phyloP scores from a whole-genome alignment of 1,139 yeast species.

The Barnettozyma hawaiiensis region DNA sequence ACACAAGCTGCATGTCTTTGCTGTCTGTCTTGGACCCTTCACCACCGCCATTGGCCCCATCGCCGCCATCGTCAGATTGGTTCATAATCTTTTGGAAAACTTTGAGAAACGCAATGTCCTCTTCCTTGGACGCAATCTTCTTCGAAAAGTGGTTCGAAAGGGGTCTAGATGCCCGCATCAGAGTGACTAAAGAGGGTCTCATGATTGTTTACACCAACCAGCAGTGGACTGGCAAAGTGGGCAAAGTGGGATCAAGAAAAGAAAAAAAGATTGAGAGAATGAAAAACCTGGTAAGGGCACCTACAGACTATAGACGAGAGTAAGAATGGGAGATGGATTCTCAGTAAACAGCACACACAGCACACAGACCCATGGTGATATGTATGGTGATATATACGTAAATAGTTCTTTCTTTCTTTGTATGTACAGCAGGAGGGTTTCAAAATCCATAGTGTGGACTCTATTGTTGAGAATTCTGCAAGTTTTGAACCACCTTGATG shows the following conservation, averaged over 20 bases:
- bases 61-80: not conserved
- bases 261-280: too few relatives aligned
- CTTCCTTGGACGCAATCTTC: slow-evolving; percentile 8
- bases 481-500: slow-evolving; percentile 65
- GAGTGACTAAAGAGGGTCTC: slow-evolving; percentile 3
- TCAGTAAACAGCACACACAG: not conserved
- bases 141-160: slow-evolving; percentile 7
- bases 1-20: slow-evolving; percentile 5
- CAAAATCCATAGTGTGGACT: too few relatives aligned
- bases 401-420: too few relatives aligned
- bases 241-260: too few relatives aligned
- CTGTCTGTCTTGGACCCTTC: not conserved
- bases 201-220: slow-evolving; percentile 1
- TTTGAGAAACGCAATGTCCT: slow-evolving; percentile 6
- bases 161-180: slow-evolving; percentile 1
- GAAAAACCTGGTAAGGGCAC: too few relatives aligned
- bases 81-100: slow-evolving; percentile 10
- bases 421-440: too few relatives aligned
- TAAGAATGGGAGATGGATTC: not conserved
- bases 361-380: too few relatives aligned
- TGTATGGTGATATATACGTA: too few relatives aligned
- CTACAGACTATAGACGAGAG: not conserved
- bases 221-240: not conserved
- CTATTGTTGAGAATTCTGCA: slow-evolving; percentile 24
- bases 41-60: too few relatives aligned